These are phyloP conservation scores for Pholiota microspora DNA, from an alignment of 768 basidiomycete genomes.

Conservation along the genomic window DNA sequence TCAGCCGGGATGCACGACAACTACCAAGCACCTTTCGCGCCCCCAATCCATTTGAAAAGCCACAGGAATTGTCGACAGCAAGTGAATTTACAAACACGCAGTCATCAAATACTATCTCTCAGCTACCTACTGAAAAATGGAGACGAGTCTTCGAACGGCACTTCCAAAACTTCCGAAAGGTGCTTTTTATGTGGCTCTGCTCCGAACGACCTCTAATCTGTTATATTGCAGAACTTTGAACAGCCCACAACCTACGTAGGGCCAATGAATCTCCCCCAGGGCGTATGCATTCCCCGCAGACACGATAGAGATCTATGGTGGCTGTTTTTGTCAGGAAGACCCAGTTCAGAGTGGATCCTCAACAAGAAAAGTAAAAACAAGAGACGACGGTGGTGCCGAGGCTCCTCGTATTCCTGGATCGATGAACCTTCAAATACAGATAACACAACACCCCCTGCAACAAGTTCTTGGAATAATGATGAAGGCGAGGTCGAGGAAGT, in stretches of 20 bases:
- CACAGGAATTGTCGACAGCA: constrained; percentile 22
- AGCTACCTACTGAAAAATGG: constrained; percentile 71
- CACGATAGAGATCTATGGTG: constrained; percentile 79
- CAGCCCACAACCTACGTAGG: constrained; percentile 59
- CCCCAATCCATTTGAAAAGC: constrained; percentile 62
- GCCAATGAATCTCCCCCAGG: constrained; percentile 23
- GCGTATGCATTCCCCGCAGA: constrained; percentile 59
- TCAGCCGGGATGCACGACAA: constrained; percentile 67
- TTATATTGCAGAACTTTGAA: constrained; percentile 51
- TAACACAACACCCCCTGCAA: constrained; percentile 6
- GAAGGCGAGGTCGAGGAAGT: constrained; percentile 43
- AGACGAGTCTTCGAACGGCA: constrained; percentile 50
- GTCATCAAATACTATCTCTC: too few relatives aligned
- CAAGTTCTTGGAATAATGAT: constrained; percentile 31
- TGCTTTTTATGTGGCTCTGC: constrained; percentile 28
- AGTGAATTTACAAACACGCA: constrained; percentile 15
- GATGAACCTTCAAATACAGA: constrained; percentile 24
- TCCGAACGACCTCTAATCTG: constrained; percentile 11
- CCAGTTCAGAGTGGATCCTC: constrained; percentile 67
- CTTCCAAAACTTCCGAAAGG: constrained; percentile 68
- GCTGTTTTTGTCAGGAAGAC: constrained; percentile 68
- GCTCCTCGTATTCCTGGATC: constrained; percentile 37
- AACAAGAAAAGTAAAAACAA: constrained; percentile 39
- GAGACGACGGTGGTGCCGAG: constrained; percentile 22
- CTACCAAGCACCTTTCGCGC: constrained; percentile 67